Base-by-base conservation (phyloP, 2,329 filamentous ascomycete genomes). In the Niveomyces coronatus region DNA sequence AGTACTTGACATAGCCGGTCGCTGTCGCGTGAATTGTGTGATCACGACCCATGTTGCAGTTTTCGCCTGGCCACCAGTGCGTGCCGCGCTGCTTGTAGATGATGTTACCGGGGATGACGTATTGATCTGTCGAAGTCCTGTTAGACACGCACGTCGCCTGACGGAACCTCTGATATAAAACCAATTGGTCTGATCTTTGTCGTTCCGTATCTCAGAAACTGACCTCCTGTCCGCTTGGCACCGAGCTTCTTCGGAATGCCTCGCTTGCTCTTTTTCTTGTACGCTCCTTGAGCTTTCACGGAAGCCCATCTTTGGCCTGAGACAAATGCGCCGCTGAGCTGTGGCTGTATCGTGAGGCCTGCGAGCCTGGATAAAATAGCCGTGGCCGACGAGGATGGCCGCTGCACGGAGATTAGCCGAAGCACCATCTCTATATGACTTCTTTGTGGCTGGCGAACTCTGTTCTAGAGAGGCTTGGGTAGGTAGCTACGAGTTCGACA, bases 1-100 rank as follows among this genome's bases (percentile, higher is more conserved):
- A 98, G 74, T 94, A 98, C 52, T 91, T 87, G 44, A 98, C 91
- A 62, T 93, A 98, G 46, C 91, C 91, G 4, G 82, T 71, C 40
- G 82, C 76, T 43, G 79, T 80, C 37, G 91, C 79, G 62, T 85
- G 94, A 57, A 98, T 93, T 35, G 89, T 96, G 68, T 96, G 91
- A 61, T 98, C 88, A 44, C 91, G 82, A 35, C 91, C 91, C 70
- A 96, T 89, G 52, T 80, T 84, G 61, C 84, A 85, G 64, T 98
- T 96, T 59, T 96, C 91, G 53, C 91, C 91, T 1, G 91, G 82
- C 59, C 82, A 89, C 91, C 91, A 98, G 53, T 80, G 76, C 4
- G 91, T 93, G 51, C 91, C 91, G 53, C 89, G 82, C 63, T 98
- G 91, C 58, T 86, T 87, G 75, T 91, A 98, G 64, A 98, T 84